Evolutionary conservation across 768 basidiomycete genomes (phyloP).

Genomic region (Neoboletus subvelutipes): DNA sequence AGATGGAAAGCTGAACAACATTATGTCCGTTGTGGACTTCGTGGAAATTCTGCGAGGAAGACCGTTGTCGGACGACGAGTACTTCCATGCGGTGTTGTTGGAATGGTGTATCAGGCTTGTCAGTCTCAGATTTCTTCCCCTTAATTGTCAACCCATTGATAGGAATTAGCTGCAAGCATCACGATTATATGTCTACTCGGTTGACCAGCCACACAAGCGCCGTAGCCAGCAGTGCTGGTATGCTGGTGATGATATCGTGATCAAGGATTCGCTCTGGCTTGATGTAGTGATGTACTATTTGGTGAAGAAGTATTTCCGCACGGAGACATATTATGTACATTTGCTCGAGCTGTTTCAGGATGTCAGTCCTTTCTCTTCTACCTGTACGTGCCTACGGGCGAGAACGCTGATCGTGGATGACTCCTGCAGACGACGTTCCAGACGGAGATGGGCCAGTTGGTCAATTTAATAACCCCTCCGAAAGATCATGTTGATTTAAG

Average conservation of each 20-base stretch:
- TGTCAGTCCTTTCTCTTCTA: neutral
- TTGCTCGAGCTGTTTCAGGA: conserved; percentile 3
- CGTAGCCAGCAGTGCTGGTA: neutral
- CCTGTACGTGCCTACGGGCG: too few relatives aligned
- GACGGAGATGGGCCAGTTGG: conserved; percentile 2
- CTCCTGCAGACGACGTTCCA: conserved; percentile 2
- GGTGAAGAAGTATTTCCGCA: neutral
- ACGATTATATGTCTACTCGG: neutral
- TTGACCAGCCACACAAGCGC: neutral
- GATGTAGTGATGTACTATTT: neutral
- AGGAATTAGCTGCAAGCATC: neutral
- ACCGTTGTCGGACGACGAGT: neutral
- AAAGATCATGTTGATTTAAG: neutral
- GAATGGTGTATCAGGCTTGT: conserved; percentile 1
- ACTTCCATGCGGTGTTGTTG: neutral
- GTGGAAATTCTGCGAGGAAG: neutral
- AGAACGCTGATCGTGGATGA: neutral
- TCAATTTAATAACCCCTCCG: neutral
- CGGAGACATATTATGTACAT: neutral
- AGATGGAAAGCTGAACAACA: neutral
- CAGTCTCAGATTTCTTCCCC: neutral
- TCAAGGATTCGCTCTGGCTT: conserved; percentile 1
- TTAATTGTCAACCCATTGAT: neutral
- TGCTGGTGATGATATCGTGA: neutral
- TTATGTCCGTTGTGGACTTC: neutral